These are phyloP conservation scores for Jackrogersella multiformis DNA, from an alignment of 495 filamentous ascomycete genomes.

Conservation along the genomic window DNA sequence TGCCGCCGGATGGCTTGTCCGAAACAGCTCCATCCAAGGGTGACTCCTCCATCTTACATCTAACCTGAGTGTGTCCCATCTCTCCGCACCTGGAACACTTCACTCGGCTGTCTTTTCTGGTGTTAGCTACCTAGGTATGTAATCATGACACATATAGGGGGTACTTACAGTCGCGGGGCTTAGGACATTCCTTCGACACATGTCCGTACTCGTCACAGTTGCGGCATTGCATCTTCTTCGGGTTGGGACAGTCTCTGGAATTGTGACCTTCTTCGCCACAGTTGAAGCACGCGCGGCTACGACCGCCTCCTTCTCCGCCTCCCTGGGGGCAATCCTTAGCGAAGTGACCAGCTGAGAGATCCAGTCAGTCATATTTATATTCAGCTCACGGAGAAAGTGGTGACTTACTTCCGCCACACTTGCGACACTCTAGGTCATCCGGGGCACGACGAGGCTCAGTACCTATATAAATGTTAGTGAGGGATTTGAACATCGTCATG, in stretches of 20 bases:
- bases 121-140: conserved; percentile 49
- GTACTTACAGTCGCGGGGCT: conserved; percentile 74
- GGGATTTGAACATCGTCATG: conserved; percentile 12
- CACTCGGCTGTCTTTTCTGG: conserved; percentile 63
- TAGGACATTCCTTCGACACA: conserved; percentile 73
- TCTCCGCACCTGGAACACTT: conserved; percentile 80
- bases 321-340: conserved; percentile 79
- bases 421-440: conserved; percentile 79
- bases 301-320: conserved; percentile 55
- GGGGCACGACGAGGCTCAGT: conserved; percentile 71
- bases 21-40: conserved; percentile 18
- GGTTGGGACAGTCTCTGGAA: conserved; percentile 55
- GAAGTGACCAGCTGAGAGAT: conserved; percentile 77
- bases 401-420: conserved; percentile 72
- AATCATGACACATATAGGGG: background rate
- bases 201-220: conserved; percentile 84
- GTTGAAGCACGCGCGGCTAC: conserved; percentile 67
- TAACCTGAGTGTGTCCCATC: conserved; percentile 74
- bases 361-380: conserved; percentile 24
- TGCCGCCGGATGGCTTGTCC: too few relatives aligned
- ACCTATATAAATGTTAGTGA: conserved; percentile 59
- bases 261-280: conserved; percentile 61
- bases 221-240: conserved; percentile 65
- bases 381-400: background rate
- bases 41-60: conserved; percentile 60